Percentiles rank a stretch among this genome's conserved stretches.
phyloP scores from a whole-genome alignment of 441 rosid species.

The Sinapis alba region DNA sequence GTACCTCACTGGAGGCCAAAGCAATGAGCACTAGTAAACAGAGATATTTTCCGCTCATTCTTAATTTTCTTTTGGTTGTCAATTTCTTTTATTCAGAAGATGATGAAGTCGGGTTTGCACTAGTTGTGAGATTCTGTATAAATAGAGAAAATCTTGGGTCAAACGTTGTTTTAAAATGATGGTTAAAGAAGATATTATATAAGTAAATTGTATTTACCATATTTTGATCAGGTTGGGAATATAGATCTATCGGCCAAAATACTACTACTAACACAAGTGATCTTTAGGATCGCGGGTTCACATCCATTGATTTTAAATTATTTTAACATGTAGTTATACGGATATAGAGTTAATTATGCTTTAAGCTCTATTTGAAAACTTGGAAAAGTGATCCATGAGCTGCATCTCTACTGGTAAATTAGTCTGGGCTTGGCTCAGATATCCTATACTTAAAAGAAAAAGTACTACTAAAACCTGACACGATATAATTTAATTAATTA shows the following conservation, averaged over 20 bases:
- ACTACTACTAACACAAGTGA: background rate
- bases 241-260: conserved; percentile 8
- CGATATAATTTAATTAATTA: background rate
- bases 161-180: background rate
- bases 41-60: conserved; percentile 21
- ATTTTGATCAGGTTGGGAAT: background rate
- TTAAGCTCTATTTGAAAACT: no score
- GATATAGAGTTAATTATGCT: no score
- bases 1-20: conserved; percentile 4
- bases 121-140: background rate
- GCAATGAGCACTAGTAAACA: conserved; percentile 17
- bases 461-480: background rate
- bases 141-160: background rate
- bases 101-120: background rate
- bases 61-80: background rate
- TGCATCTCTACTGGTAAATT: no score
- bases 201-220: background rate
- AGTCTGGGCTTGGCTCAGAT: no score
- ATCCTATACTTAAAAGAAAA: no score
- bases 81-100: background rate
- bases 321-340: no score
- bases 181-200: background rate
- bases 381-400: no score
- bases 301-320: no score
- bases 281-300: no score